Conservation (phyloP, 352 stramenopile genomes). For the Globisporangium carolinianum region DNA sequence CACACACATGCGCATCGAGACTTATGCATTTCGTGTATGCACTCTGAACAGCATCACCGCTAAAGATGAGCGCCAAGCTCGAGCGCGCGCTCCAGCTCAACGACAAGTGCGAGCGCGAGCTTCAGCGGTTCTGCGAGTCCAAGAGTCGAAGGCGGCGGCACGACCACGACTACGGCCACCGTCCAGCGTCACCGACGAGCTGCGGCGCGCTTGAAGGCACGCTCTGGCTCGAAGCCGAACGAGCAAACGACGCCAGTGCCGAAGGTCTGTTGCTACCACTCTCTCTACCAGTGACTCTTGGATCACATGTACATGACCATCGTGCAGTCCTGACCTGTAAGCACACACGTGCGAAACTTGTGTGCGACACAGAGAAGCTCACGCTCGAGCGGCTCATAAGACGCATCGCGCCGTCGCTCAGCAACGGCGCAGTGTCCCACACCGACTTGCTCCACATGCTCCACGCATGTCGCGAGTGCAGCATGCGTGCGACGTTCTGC, state of each 20-base stretch:
- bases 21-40: neutral
- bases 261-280: conserved; percentile 15
- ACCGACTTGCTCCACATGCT: conserved; percentile 50
- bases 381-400: conserved; percentile 51
- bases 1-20: neutral
- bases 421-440: conserved; percentile 46
- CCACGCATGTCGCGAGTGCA: conserved; percentile 44
- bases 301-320: no score
- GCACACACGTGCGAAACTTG: no score
- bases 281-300: no score
- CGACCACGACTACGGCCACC: neutral
- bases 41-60: conserved; percentile 3
- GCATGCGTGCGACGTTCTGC: conserved; percentile 50
- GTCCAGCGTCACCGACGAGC: conserved; percentile 1
- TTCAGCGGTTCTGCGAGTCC: conserved; percentile 35
- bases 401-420: conserved; percentile 56
- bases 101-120: conserved; percentile 44
- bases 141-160: conserved; percentile 17
- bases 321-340: no score
- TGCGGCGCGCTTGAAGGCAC: conserved; percentile 6
- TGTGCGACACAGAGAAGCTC: conserved; percentile 29
- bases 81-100: conserved; percentile 46
- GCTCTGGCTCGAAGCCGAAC: conserved; percentile 30
- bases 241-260: conserved; percentile 25
- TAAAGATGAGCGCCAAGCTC: conserved; percentile 33